These are phyloP conservation scores for Myxozyma geophila DNA, from an alignment of 805 yeast species.

Conservation along the genomic window DNA sequence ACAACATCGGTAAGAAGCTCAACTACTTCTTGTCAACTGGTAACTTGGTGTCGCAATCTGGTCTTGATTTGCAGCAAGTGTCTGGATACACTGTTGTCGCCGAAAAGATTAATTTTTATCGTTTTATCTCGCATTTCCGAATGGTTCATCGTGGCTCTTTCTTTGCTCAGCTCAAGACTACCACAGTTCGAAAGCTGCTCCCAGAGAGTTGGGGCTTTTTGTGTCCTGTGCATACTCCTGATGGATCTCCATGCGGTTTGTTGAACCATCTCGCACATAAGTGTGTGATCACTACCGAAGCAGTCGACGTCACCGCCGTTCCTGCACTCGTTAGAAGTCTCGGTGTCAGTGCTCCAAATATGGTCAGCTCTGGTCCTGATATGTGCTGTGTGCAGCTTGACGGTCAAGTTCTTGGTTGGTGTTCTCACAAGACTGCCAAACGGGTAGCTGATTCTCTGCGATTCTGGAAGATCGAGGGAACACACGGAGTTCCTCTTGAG, in stretches of 20 bases:
- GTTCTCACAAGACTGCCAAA: slow-evolving; percentile 84
- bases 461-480: slow-evolving; percentile 87
- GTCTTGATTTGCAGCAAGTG: slow-evolving; percentile 96
- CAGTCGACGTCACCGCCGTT: slow-evolving; percentile 72
- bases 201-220: slow-evolving; percentile 99
- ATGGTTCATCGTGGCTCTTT: slow-evolving; percentile 99
- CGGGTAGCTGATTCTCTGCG: slow-evolving; percentile 87
- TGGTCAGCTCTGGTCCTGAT: slow-evolving; percentile 84
- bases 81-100: slow-evolving; percentile 99
- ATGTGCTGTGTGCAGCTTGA: slow-evolving; percentile 91
- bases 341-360: slow-evolving; percentile 81
- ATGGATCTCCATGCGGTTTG: slow-evolving; percentile 99
- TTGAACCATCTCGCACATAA: slow-evolving; percentile 95
- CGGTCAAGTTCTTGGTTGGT: slow-evolving; percentile 93
- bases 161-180: slow-evolving; percentile 96
- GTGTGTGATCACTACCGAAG: slow-evolving; percentile 81
- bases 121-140: slow-evolving; percentile 97
- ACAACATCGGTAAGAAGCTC: slow-evolving; percentile 91
- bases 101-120: slow-evolving; percentile 94
- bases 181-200: slow-evolving; percentile 91
- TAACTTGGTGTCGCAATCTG: slow-evolving; percentile 94
- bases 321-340: slow-evolving; percentile 67
- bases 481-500: slow-evolving; percentile 76
- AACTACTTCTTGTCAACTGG: slow-evolving; percentile 96
- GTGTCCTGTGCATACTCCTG: slow-evolving; percentile 99